These are phyloP conservation scores for Podospora didyma DNA, from an alignment of 495 filamentous ascomycete species.

Conservation along the genomic window DNA sequence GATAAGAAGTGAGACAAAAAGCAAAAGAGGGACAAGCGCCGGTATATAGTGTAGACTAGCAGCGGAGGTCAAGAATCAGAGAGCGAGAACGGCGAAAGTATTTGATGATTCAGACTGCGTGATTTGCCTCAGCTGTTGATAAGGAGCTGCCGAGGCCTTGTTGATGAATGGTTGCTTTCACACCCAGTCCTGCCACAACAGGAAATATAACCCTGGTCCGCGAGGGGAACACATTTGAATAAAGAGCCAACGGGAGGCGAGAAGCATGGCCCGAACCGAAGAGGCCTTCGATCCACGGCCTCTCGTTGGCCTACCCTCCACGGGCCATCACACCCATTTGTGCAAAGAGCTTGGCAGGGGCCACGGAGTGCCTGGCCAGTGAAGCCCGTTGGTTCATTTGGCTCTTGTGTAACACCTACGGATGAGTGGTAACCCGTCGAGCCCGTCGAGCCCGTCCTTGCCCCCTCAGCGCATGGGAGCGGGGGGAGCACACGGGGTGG, in stretches of 20 bases:
- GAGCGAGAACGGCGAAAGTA: not conserved
- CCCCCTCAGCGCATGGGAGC: too few relatives aligned
- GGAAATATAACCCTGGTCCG: not conserved
- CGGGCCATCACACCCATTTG: not conserved
- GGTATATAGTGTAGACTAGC: not conserved
- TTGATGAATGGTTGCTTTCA: not conserved
- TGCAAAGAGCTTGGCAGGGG: too few relatives aligned
- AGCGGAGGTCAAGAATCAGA: not conserved
- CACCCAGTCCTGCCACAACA: not conserved
- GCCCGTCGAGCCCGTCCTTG: too few relatives aligned
- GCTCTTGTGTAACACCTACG: too few relatives aligned
- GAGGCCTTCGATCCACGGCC: not conserved
- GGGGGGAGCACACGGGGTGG: too few relatives aligned
- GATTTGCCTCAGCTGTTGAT: not conserved
- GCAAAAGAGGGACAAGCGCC: not conserved
- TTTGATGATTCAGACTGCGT: not conserved
- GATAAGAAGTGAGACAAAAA: not conserved
- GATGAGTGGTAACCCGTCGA: too few relatives aligned
- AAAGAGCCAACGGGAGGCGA: not conserved
- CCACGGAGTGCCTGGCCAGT: too few relatives aligned
- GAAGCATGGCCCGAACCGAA: not conserved
- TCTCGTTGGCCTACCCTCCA: not conserved
- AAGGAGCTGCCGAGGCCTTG: not conserved
- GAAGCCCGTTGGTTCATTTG: too few relatives aligned
- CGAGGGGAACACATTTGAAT: not conserved